Evolutionary conservation across 208 protist species (phyloP).

Genomic region (Wallacemonas sp.): DNA sequence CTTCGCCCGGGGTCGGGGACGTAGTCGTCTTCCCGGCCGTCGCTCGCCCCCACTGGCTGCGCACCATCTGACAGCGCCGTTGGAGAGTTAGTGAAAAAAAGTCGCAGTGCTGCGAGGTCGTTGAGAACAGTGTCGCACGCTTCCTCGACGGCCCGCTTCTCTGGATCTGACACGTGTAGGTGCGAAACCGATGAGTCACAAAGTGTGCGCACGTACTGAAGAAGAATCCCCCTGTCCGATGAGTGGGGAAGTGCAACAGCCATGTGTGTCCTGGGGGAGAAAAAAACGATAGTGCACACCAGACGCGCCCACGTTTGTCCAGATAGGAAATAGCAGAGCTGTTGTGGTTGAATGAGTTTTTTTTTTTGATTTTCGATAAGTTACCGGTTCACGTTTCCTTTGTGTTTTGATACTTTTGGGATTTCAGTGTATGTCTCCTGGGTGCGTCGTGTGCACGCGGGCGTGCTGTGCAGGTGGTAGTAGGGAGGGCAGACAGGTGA

Average conservation of each 20-base stretch:
- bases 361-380: background rate
- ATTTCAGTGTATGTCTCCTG: too few relatives aligned
- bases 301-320: too few relatives aligned
- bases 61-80: background rate
- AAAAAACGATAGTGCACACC: background rate
- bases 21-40: background rate
- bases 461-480: too few relatives aligned
- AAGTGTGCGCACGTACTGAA: slow-evolving; percentile 20
- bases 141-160: slow-evolving; percentile 9
- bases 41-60: background rate
- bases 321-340: background rate
- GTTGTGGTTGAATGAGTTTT: background rate
- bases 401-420: too few relatives aligned
- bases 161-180: background rate
- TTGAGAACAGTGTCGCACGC: slow-evolving; percentile 23
- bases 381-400: too few relatives aligned
- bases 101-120: slow-evolving; percentile 16
- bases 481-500: too few relatives aligned
- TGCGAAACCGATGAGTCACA: background rate
- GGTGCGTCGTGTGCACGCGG: too few relatives aligned
- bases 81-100: slow-evolving; percentile 19
- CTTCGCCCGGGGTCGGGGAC: background rate
- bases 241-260: slow-evolving; percentile 32
- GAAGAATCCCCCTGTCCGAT: slow-evolving; percentile 23
- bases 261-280: slow-evolving; percentile 18